A percentile compares a stretch with the other conserved stretches of the same genome.
Evolutionary conservation across 805 yeast genomes (phyloP).

Genomic region (Tetrapisispora namnaoensis): DNA sequence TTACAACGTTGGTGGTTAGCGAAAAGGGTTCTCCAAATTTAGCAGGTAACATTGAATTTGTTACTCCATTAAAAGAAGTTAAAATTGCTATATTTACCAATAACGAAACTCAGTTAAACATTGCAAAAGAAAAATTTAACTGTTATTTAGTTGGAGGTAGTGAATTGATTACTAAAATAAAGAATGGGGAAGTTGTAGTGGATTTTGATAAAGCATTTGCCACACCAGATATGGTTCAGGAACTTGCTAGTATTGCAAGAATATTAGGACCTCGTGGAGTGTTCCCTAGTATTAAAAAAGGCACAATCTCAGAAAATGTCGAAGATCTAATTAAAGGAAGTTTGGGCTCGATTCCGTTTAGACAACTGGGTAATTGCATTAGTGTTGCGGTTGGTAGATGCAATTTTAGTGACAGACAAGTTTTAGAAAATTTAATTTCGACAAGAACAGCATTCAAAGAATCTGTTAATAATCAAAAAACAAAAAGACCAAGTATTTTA

Average conservation of each 20-base stretch:
- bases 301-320: slow-evolving; percentile 71
- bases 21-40: slow-evolving; percentile 73
- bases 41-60: slow-evolving; percentile 60
- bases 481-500: slow-evolving; percentile 57
- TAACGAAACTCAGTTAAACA: slow-evolving; percentile 40
- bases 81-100: slow-evolving; percentile 61
- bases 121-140: slow-evolving; percentile 45
- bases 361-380: slow-evolving; percentile 55
- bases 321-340: slow-evolving; percentile 41
- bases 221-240: slow-evolving; percentile 67
- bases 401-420: slow-evolving; percentile 65
- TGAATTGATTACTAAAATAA: slow-evolving; percentile 55
- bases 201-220: slow-evolving; percentile 73
- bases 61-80: slow-evolving; percentile 59
- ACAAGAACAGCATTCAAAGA: slow-evolving; percentile 53
- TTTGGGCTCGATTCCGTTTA: slow-evolving; percentile 65
- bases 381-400: slow-evolving; percentile 69
- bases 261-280: slow-evolving; percentile 80
- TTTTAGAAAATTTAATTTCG: slow-evolving; percentile 58
- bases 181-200: slow-evolving; percentile 38
- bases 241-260: slow-evolving; percentile 60
- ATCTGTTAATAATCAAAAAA: slow-evolving; percentile 43
- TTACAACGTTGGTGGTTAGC: slow-evolving; percentile 54
- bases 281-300: slow-evolving; percentile 79
- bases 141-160: slow-evolving; percentile 63